Evolutionary conservation across 2,329 filamentous ascomycete species (phyloP).

Genomic region (Xylaria hypoxylon): DNA sequence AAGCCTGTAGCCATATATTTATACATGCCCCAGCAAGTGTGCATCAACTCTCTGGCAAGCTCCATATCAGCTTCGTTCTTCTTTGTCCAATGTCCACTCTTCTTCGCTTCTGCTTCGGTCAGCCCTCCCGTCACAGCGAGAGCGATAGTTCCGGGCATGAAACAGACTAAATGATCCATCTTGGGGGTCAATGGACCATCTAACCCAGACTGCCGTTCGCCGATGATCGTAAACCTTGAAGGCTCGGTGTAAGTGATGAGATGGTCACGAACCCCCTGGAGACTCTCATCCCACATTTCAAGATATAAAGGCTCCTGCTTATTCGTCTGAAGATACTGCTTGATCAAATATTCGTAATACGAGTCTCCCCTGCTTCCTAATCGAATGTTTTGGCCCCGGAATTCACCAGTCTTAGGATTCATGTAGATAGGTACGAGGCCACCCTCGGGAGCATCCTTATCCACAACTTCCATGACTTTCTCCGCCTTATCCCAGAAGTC

Average conservation of each 20-base stretch:
- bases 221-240: conserved; percentile 87
- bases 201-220: conserved; percentile 83
- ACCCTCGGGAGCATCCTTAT: conserved; percentile 81
- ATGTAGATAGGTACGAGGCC: conserved; percentile 94
- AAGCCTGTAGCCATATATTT: conserved; percentile 88
- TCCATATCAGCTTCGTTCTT: conserved; percentile 88
- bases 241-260: conserved; percentile 88
- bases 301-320: conserved; percentile 86
- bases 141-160: conserved; percentile 96
- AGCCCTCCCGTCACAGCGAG: conserved; percentile 85
- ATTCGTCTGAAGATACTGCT: conserved; percentile 95
- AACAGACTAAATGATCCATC: conserved; percentile 98
- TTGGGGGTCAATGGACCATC: conserved; percentile 77
- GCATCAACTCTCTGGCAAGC: conserved; percentile 89
- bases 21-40: conserved; percentile 99
- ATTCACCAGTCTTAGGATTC: conserved; percentile 80
- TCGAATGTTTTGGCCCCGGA: conserved; percentile 86
- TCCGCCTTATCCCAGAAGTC: conserved; percentile 94
- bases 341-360: conserved; percentile 99
- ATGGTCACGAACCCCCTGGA: conserved; percentile 89
- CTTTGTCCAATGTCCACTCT: conserved; percentile 77
- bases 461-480: conserved; percentile 90
- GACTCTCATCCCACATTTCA: conserved; percentile 91
- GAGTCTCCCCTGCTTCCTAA: conserved; percentile 95
- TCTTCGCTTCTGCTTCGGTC: conserved; percentile 79